These are phyloP conservation scores for Mycotypha africana DNA, from an alignment of 371 early-diverging fungal genomes.

Conservation along the genomic window DNA sequence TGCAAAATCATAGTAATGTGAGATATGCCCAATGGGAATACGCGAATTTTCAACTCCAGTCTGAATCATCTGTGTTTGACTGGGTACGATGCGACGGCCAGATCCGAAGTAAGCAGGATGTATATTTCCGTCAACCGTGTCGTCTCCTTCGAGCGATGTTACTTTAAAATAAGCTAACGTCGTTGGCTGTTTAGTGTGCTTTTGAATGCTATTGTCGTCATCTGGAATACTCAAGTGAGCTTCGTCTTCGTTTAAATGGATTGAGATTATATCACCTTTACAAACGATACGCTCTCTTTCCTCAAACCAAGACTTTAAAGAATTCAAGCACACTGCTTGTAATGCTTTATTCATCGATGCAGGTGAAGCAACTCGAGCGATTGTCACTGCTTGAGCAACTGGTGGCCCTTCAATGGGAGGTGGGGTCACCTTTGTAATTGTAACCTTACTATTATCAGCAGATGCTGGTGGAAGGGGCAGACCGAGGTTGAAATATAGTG, in stretches of 20 bases:
- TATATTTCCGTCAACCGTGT: slow-evolving; percentile 5
- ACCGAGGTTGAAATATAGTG: slow-evolving; percentile 57
- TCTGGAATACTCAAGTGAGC: slow-evolving; percentile 19
- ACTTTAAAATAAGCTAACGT: slow-evolving; percentile 55
- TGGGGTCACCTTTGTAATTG: slow-evolving; percentile 26
- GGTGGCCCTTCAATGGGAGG: slow-evolving; percentile 46
- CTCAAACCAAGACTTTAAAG: slow-evolving; percentile 66
- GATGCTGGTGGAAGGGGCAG: slow-evolving; percentile 34
- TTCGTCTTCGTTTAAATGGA: slow-evolving; percentile 54
- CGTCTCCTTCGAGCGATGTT: slow-evolving; percentile 23
- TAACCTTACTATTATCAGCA: slow-evolving; percentile 13
- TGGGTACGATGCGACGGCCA: slow-evolving; percentile 52
- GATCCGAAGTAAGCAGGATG: slow-evolving; percentile 39
- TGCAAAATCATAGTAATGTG: slow-evolving; percentile 30
- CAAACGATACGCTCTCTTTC: slow-evolving; percentile 63
- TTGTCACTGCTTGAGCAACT: slow-evolving; percentile 58
- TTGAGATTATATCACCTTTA: slow-evolving; percentile 69
- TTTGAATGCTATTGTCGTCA: background rate
- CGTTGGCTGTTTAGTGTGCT: slow-evolving; percentile 14
- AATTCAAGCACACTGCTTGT: slow-evolving; percentile 57
- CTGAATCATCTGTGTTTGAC: slow-evolving; percentile 59
- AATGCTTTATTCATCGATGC: slow-evolving; percentile 64
- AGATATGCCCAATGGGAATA: slow-evolving; percentile 44
- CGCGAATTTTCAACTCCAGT: slow-evolving; percentile 62
- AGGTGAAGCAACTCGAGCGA: slow-evolving; percentile 76